Conservation (phyloP, 768 basidiomycete species). For the Podaxis sp. region DNA sequence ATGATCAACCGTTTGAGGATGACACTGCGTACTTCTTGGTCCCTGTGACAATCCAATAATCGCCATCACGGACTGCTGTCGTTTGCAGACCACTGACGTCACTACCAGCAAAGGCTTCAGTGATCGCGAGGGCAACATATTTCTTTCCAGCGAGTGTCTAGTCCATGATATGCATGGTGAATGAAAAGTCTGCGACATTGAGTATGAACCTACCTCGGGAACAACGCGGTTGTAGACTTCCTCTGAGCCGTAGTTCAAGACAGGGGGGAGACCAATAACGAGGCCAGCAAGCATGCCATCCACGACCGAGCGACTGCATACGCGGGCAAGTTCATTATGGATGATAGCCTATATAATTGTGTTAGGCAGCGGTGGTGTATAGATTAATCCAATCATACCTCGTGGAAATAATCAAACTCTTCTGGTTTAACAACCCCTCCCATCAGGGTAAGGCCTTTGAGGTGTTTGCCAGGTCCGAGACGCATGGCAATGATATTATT, state of each 20-base stretch:
- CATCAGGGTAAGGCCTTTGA: constrained; percentile 74
- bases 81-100: constrained; percentile 85
- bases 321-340: constrained; percentile 78
- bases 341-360: constrained; percentile 56
- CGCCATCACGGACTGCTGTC: constrained; percentile 81
- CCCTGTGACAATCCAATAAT: constrained; percentile 85
- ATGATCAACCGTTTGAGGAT: background rate
- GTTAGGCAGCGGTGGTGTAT: background rate
- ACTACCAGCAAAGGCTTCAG: constrained; percentile 91
- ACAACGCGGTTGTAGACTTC: constrained; percentile 71
- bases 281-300: constrained; percentile 81
- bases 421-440: constrained; percentile 75
- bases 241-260: constrained; percentile 83
- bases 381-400: constrained; percentile 39
- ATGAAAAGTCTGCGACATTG: background rate
- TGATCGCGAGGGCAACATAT: constrained; percentile 87
- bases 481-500: constrained; percentile 85
- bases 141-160: constrained; percentile 68
- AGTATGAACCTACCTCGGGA: constrained; percentile 49
- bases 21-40: constrained; percentile 76
- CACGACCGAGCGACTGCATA: constrained; percentile 82
- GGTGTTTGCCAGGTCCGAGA: constrained; percentile 86
- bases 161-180: background rate
- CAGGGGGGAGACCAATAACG: constrained; percentile 87
- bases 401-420: constrained; percentile 95